Percentiles rank a stretch among this genome's conserved stretches.
Conservation (phyloP, 257 asterid species). For the Misopates orontium region DNA sequence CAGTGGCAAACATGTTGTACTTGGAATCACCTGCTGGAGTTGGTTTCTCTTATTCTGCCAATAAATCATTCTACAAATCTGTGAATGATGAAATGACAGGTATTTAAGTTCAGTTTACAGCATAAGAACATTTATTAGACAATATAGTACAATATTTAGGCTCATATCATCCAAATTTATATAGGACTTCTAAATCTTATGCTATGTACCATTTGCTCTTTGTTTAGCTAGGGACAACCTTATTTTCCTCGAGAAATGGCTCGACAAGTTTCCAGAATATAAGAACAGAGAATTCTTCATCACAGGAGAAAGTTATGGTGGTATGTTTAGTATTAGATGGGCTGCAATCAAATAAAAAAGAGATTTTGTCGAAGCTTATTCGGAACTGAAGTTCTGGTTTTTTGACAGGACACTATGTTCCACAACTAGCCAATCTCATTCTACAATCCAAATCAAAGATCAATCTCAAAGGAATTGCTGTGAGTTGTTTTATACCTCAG, state of each 20-base stretch:
- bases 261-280: slow-evolving; percentile 44
- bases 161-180: background rate
- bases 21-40: slow-evolving; percentile 67
- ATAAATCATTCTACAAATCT: slow-evolving; percentile 44
- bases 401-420: slow-evolving; percentile 54
- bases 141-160: background rate
- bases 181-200: background rate
- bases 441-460: slow-evolving; percentile 44
- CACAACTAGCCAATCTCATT: slow-evolving; percentile 49
- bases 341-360: no score
- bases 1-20: slow-evolving; percentile 53
- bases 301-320: slow-evolving; percentile 59
- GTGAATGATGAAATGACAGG: slow-evolving; percentile 59
- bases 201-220: background rate
- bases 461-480: slow-evolving; percentile 61
- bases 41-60: slow-evolving; percentile 56
- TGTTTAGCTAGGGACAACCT: slow-evolving; percentile 54
- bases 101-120: background rate
- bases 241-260: slow-evolving; percentile 49
- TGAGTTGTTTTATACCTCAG: slow-evolving; percentile 29
- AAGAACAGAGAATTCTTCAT: slow-evolving; percentile 45
- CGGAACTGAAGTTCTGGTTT: slow-evolving; percentile 8
- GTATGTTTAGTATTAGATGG: slow-evolving; percentile 28
- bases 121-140: slow-evolving; percentile 4
- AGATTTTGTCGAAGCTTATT: no score